phyloP scores from a whole-genome alignment of 768 basidiomycete species.

The Cyclocybe aegerita region DNA sequence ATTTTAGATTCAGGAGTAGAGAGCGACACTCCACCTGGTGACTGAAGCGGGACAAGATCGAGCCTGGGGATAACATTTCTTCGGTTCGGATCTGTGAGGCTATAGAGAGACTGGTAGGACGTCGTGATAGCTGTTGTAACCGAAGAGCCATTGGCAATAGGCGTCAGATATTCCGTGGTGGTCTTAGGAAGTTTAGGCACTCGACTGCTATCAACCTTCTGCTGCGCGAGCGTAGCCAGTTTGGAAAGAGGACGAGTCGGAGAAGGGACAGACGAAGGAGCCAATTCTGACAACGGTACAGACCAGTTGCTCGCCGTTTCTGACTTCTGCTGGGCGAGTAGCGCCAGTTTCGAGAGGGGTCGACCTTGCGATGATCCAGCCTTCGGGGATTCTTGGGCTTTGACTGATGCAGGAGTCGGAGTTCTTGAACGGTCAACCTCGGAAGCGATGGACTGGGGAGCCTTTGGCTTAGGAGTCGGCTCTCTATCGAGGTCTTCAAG shows the following conservation, averaged over 20 bases:
- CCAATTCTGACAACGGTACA: slow-evolving; percentile 22
- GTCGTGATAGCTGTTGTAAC: slow-evolving; percentile 85
- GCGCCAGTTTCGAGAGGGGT: slow-evolving; percentile 46
- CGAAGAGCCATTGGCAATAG: slow-evolving; percentile 80
- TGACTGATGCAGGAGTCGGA: slow-evolving; percentile 15
- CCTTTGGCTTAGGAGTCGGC: slow-evolving; percentile 15
- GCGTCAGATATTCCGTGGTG: slow-evolving; percentile 69
- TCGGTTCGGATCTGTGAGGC: slow-evolving; percentile 53
- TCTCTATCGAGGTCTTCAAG: slow-evolving; percentile 52
- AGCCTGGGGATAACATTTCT: slow-evolving; percentile 39
- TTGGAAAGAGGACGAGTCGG: slow-evolving; percentile 58
- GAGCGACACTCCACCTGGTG: slow-evolving; percentile 12
- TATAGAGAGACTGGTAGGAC: slow-evolving; percentile 70
- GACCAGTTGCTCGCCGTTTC: slow-evolving; percentile 23
- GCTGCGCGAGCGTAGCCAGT: slow-evolving; percentile 71
- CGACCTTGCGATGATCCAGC: slow-evolving; percentile 8
- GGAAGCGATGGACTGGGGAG: slow-evolving; percentile 14
- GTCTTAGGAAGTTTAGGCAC: slow-evolving; percentile 49
- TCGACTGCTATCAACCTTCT: slow-evolving; percentile 39
- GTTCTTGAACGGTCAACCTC: slow-evolving; percentile 19
- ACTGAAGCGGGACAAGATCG: slow-evolving; percentile 42
- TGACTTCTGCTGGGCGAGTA: slow-evolving; percentile 63
- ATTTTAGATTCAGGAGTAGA: slow-evolving; percentile 39
- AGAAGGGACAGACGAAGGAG: slow-evolving; percentile 17
- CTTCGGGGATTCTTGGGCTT: neutral